Evolutionary conservation across 1,284 basidiomycete species (phyloP), one percentile per base, ranked within the genome.

Genomic region (Ganoderma resinaceum): DNA sequence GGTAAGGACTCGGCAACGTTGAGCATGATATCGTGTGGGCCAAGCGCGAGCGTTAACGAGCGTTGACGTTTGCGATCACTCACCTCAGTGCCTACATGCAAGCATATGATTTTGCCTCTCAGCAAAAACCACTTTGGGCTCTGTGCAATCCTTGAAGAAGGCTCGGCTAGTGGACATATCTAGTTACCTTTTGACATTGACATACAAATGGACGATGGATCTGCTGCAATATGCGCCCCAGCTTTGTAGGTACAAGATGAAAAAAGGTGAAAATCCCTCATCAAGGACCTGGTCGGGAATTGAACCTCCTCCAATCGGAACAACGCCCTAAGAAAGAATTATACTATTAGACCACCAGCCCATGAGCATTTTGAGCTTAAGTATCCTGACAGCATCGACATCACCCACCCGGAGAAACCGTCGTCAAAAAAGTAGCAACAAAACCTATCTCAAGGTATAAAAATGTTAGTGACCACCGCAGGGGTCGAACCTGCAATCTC

Each of bases 201-300:
- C 4, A 35, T 9, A 35, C 35, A 35, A n/a, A n/a, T n/a, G n/a
- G n/a, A n/a, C n/a, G n/a, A n/a, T n/a, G n/a, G n/a, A n/a, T n/a
- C n/a, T n/a, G n/a, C n/a, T n/a, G n/a, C n/a, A n/a, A n/a, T n/a
- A n/a, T n/a, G n/a, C n/a, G n/a, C n/a, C n/a, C n/a, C n/a, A n/a
- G n/a, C n/a, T n/a, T n/a, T n/a, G n/a, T n/a, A 35, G 86, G 87
- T 89, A 87, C 88, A 89, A 89, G 91, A 91, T 91, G 91, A 90
- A 92, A 91, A 90, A 89, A 88, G 87, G 89, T 89, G 91, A 89
- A 89, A 91, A 90, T 88, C 90, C 89, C 89, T 90, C 70, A 79
- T 75, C n/a, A 73, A 73, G 89, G 90, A 89, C 90, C 89, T 91
- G 86, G 87, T 89, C 87, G 89, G 89, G 90, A 91, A 91, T 91